A percentile compares a stretch with the other conserved stretches of the same genome.
phyloP scores from a whole-genome alignment of 768 basidiomycete species.

The Lactarius quietus region DNA sequence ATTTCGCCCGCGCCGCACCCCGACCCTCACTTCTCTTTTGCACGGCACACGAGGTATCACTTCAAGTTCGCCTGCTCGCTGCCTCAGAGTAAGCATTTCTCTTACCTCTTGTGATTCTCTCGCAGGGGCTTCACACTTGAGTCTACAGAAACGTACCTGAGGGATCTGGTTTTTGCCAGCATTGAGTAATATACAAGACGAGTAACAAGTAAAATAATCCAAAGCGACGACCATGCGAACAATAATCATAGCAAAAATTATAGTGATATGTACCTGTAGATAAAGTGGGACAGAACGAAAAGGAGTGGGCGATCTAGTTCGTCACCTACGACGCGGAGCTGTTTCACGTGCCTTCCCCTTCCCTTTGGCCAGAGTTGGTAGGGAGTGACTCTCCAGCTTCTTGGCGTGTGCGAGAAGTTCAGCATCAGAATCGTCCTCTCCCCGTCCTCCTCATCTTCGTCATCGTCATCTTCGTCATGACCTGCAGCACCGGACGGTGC shows the following conservation, averaged over 20 bases:
- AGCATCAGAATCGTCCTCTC: not conserved
- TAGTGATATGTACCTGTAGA: too few species aligned
- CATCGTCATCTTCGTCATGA: not conserved
- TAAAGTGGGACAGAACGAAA: not conserved
- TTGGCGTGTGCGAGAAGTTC: conserved; percentile 1
- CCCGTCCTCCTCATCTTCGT: not conserved
- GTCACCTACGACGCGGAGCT: not conserved
- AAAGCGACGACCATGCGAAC: not conserved
- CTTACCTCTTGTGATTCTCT: not conserved
- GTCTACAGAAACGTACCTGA: not conserved
- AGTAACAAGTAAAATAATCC: not conserved
- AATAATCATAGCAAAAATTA: too few species aligned
- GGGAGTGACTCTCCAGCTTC: not conserved
- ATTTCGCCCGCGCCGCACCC: conserved; percentile 6
- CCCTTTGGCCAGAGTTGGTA: not conserved
- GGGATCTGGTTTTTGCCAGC: not conserved
- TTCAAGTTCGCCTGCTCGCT: too few species aligned
- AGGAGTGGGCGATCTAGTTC: not conserved
- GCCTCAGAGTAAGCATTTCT: too few species aligned
- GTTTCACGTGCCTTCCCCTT: not conserved
- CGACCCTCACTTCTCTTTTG: conserved; percentile 4
- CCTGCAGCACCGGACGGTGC: not conserved
- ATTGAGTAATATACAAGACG: not conserved
- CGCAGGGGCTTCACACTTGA: not conserved
- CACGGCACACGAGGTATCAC: too few species aligned